phyloP scores from a whole-genome alignment of 2,329 filamentous ascomycete species.

The Fusarium algeriense region DNA sequence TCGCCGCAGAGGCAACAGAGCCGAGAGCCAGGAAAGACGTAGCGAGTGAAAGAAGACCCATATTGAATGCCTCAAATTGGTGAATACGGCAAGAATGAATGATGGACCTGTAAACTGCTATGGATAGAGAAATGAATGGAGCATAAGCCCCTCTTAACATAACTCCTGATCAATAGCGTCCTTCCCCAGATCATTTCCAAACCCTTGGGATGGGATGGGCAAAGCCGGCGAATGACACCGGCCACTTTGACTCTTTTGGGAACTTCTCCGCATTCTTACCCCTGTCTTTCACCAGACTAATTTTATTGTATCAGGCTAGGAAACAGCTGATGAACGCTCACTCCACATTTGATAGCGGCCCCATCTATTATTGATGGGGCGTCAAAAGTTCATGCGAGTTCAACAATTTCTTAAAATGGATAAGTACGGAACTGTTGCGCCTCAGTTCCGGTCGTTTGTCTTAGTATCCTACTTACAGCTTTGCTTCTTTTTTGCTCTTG shows the following conservation, averaged over 20 bases:
- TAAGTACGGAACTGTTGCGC: background rate
- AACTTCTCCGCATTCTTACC: constrained; percentile 10
- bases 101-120: background rate
- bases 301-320: background rate
- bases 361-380: background rate
- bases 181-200: background rate
- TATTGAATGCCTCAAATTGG: background rate
- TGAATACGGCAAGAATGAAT: background rate
- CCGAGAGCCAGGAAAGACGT: constrained; percentile 13
- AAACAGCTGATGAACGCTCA: constrained; percentile 7
- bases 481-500: background rate
- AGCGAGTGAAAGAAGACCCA: constrained; percentile 24
- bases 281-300: background rate
- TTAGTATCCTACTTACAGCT: background rate
- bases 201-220: background rate
- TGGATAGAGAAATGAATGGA: background rate
- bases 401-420: background rate
- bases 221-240: constrained; percentile 24
- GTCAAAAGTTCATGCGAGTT: background rate
- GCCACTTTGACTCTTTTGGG: constrained; percentile 6
- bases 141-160: constrained; percentile 11
- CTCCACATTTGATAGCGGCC: constrained; percentile 15
- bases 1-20: constrained; percentile 9
- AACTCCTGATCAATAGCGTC: background rate
- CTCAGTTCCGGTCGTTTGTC: background rate